phyloP scores from a whole-genome alignment of 495 filamentous ascomycete genomes.

The Halenospora varia region DNA sequence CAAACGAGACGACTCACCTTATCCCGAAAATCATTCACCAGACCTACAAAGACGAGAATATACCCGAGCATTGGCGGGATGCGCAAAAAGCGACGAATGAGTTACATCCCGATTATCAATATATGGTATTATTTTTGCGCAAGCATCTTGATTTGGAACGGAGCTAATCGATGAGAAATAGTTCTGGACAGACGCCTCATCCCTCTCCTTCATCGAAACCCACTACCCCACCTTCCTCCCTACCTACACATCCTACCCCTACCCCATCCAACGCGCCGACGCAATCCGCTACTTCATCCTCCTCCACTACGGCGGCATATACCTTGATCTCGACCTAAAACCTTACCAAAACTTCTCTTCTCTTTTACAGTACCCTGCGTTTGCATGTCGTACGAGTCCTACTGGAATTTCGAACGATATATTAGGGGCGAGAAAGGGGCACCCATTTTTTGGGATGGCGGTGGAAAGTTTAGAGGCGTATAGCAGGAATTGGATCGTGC shows the following conservation, averaged over 20 bases:
- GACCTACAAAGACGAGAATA: slow-evolving; percentile 57
- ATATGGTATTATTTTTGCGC: slow-evolving; percentile 49
- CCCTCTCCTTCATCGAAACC: slow-evolving; percentile 61
- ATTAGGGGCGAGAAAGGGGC: slow-evolving; percentile 70
- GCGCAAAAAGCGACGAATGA: slow-evolving; percentile 70
- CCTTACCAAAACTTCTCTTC: slow-evolving; percentile 76
- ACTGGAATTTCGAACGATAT: slow-evolving; percentile 87
- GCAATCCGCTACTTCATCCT: slow-evolving; percentile 82
- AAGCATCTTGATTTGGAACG: not conserved
- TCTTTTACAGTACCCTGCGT: slow-evolving; percentile 70
- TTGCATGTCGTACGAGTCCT: slow-evolving; percentile 71
- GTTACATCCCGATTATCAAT: slow-evolving; percentile 71
- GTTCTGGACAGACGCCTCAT: slow-evolving; percentile 79
- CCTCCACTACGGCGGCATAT: slow-evolving; percentile 76
- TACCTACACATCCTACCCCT: slow-evolving; percentile 72
- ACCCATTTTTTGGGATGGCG: slow-evolving; percentile 73
- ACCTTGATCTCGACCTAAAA: slow-evolving; percentile 83
- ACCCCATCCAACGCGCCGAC: slow-evolving; percentile 80
- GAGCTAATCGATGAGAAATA: slow-evolving; percentile 24
- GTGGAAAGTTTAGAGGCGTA: slow-evolving; percentile 67
- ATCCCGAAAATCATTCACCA: slow-evolving; percentile 90
- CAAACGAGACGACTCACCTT: slow-evolving; percentile 24
- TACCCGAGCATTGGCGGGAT: slow-evolving; percentile 68
- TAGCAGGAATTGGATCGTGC: slow-evolving; percentile 68
- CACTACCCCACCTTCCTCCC: slow-evolving; percentile 81